Base-by-base conservation (phyloP, 768 basidiomycete species). In the Lactarius vividus region DNA sequence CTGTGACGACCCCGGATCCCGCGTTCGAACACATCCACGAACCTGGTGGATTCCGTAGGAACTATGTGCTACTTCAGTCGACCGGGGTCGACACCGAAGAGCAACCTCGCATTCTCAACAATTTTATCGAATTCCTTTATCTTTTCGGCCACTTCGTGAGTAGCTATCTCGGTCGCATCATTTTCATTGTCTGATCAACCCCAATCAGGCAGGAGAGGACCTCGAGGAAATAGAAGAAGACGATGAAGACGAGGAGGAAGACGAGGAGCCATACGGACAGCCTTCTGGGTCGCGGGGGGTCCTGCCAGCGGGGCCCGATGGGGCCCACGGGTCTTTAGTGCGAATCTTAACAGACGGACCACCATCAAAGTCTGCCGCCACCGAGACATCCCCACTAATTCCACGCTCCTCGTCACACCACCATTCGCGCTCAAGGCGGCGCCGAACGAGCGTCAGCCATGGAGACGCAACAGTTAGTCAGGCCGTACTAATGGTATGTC, bases 61-160 rank as follows among this genome's bases (percentile, higher is more conserved):
- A 96, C 75, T 97, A 93, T 75, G 80, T 98, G 9, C 78, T 88
- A 35, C 76, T 91, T 63, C 85, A 89, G 67, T 84, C 88, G 65
- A 86, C 86, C 10, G 73, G 76, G 20, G 84, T 83, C 49, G 88
- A 89, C 66, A 78, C 79, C 1, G 74, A 77, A 26, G 69, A 73
- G 26, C 64, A 71, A n/a, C 82, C 76, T 16, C 84, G 85, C 57
- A 80, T 94, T 66, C 75, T 84, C 35, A 88, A 88, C 72, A 96
- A 92, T 73, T 96, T 96, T 68, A 91, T 98, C 66, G 95, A 98
- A 72, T 99, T 99, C 76, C 78, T 99, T 54, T 91, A 90, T 72
- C 81, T 98, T 29, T 99, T 93, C 73, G 97, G 97, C 4, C 96
- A 98, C 75, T 98, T 97, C 73, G 96, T 96, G 73, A 79, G 95